Evolutionary conservation across 1,139 yeast species (phyloP).

Genomic region (Oligophagozyma castellii): DNA sequence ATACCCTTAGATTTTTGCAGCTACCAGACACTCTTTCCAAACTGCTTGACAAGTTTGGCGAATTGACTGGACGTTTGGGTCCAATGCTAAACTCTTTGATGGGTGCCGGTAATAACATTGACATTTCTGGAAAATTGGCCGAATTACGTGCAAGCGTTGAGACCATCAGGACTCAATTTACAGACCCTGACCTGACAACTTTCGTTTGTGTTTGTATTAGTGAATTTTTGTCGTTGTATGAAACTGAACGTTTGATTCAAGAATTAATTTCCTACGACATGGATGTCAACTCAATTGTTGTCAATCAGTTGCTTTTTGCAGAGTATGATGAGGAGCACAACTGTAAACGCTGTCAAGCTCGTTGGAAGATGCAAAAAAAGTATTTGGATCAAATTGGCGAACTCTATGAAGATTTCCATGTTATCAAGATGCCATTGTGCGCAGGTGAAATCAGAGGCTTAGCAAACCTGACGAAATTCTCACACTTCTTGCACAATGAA

Average conservation of each 20-base stretch:
- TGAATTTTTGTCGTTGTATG: constrained; percentile 87
- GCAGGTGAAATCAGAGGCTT: constrained; percentile 91
- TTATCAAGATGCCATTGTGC: constrained; percentile 86
- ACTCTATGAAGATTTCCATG: constrained; percentile 85
- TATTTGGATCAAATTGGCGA: constrained; percentile 91
- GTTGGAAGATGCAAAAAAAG: constrained; percentile 94
- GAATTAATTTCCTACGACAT: constrained; percentile 87
- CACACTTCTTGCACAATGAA: constrained; percentile 53
- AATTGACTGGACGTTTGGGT: constrained; percentile 74
- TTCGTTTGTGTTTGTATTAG: constrained; percentile 96
- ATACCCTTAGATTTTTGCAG: constrained; percentile 85
- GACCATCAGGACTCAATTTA: constrained; percentile 87
- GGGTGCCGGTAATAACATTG: constrained; percentile 45
- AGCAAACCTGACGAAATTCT: constrained; percentile 66
- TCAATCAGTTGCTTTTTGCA: constrained; percentile 83
- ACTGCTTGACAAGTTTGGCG: constrained; percentile 74
- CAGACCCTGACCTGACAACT: constrained; percentile 90
- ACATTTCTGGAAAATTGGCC: constrained; percentile 66
- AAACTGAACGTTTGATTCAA: constrained; percentile 94
- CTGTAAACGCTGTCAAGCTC: constrained; percentile 81
- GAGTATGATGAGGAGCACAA: constrained; percentile 44
- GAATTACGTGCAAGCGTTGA: constrained; percentile 73
- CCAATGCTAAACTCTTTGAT: constrained; percentile 69
- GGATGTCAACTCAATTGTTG: constrained; percentile 93
- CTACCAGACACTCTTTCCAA: constrained; percentile 85